Percentiles rank a stretch among this genome's conserved stretches.
phyloP scores from a whole-genome alignment of 805 yeast species.

The Schwanniomyces sp. region DNA sequence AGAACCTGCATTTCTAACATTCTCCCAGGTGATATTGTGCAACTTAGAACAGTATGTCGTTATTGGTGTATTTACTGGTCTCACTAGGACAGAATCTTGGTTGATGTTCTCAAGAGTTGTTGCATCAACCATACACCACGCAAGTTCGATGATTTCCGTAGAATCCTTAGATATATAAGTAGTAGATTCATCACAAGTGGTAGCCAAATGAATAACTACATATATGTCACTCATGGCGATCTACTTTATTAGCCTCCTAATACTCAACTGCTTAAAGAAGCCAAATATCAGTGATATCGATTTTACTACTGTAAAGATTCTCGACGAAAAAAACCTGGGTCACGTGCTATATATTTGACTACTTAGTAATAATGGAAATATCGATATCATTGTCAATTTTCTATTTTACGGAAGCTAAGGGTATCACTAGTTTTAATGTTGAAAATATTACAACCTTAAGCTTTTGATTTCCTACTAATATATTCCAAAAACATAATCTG shows the following conservation, averaged over 20 bases:
- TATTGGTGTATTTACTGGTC: conserved; percentile 66
- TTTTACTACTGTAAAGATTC: background rate
- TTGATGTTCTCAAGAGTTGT: conserved; percentile 42
- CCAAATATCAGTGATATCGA: background rate
- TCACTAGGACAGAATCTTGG: conserved; percentile 49
- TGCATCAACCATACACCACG: conserved; percentile 66
- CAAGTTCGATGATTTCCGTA: conserved; percentile 63
- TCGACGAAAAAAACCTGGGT: background rate
- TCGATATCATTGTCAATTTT: too few relatives aligned
- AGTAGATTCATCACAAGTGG: conserved; percentile 67
- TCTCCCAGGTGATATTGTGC: conserved; percentile 61
- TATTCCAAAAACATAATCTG: too few relatives aligned
- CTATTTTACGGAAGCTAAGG: too few relatives aligned
- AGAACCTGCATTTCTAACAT: conserved; percentile 54
- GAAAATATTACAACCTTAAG: too few relatives aligned
- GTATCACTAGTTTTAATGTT: too few relatives aligned
- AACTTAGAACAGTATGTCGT: conserved; percentile 55
- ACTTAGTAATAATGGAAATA: too few relatives aligned
- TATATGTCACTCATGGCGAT: conserved; percentile 50
- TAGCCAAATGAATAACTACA: conserved; percentile 59
- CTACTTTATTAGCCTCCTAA: background rate
- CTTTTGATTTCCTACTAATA: too few relatives aligned
- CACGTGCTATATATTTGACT: background rate
- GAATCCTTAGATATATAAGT: conserved; percentile 63
- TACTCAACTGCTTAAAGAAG: background rate